Percentiles rank a stretch among this genome's conserved stretches.
Evolutionary conservation across 148 eudicot species (phyloP).

Genomic region (Nepenthes mirabilis): DNA sequence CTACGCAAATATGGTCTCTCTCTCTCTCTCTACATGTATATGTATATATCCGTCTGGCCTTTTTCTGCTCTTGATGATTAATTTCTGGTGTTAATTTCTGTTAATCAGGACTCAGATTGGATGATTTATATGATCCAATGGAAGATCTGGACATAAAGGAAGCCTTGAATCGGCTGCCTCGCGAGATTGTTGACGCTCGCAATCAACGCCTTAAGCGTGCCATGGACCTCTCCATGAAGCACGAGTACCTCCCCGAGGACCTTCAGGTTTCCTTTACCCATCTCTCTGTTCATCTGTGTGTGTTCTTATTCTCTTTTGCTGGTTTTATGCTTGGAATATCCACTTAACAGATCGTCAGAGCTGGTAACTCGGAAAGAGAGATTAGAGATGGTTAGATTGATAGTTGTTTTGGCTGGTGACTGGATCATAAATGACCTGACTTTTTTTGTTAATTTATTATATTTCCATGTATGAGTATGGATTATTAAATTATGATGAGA

Average conservation of each 20-base stretch:
- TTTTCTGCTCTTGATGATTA: too few relatives aligned
- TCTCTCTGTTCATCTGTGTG: neutral
- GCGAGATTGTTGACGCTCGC: constrained; percentile 83
- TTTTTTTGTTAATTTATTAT: too few relatives aligned
- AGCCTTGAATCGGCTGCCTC: constrained; percentile 70
- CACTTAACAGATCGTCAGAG: too few relatives aligned
- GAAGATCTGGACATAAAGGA: constrained; percentile 76
- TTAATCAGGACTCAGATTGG: constrained; percentile 62
- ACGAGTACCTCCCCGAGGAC: constrained; percentile 60
- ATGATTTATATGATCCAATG: constrained; percentile 69
- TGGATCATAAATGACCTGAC: too few relatives aligned
- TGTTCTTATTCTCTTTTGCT: neutral
- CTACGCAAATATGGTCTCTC: constrained; percentile 58
- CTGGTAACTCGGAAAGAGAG: too few relatives aligned
- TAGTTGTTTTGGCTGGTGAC: too few relatives aligned
- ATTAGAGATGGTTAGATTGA: too few relatives aligned
- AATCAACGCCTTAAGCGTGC: constrained; percentile 91
- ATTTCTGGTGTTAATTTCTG: neutral
- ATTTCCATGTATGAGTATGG: too few relatives aligned
- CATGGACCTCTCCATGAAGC: constrained; percentile 89
- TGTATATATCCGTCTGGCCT: too few relatives aligned
- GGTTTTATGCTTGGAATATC: neutral
- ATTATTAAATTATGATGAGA: too few relatives aligned
- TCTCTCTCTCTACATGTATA: too few relatives aligned
- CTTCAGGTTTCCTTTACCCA: constrained; percentile 48